Base-by-base conservation (phyloP, 148 eudicot species). In the Nyssa sinensis region DNA sequence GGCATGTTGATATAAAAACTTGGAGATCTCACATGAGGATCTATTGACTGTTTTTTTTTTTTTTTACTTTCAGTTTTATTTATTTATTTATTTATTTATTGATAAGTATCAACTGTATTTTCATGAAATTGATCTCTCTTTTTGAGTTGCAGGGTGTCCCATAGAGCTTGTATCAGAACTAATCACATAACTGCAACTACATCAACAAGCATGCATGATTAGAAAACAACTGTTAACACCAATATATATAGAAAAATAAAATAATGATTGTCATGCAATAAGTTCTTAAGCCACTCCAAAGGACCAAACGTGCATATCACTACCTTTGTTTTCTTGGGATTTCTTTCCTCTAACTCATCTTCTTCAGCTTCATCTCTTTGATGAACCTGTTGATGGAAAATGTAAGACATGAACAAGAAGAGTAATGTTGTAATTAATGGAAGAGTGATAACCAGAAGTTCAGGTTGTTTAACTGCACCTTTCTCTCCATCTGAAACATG, bases 241-340 rank as follows among this genome's bases (percentile, higher is more conserved):
- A n/a, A n/a, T n/a, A n/a, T n/a, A n/a, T n/a, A n/a, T n/a, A n/a
- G n/a, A n/a, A n/a, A n/a, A n/a, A n/a, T n/a, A n/a, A n/a, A n/a
- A n/a, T n/a, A n/a, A n/a, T n/a, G n/a, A n/a, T n/a, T n/a, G 12
- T 74, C 60, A 47, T 23, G 34, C 44, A 24, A 13, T 27, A 64
- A 24, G n/a, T 44, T 51, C 31, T 69, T 23, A 66, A 39, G 24
- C 23, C n/a, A n/a, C n/a, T n/a, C n/a, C n/a, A n/a, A n/a, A n/a
- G n/a, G n/a, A n/a, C n/a, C n/a, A 32, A 34, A 55, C 31, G 63
- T 60, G 74, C 73, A 51, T n/a, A 47, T 12, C 21, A 57, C 69
- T 87, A 87, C 89, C 88, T 82, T 76, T 72, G 69, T 76, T 64
- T 87, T 82, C 81, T 87, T 89, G 51, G 72, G 39, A 10, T 49